These are phyloP conservation scores for Stagonosporopsis tanaceti DNA, from an alignment of 2,329 filamentous ascomycete species.

Conservation along the genomic window DNA sequence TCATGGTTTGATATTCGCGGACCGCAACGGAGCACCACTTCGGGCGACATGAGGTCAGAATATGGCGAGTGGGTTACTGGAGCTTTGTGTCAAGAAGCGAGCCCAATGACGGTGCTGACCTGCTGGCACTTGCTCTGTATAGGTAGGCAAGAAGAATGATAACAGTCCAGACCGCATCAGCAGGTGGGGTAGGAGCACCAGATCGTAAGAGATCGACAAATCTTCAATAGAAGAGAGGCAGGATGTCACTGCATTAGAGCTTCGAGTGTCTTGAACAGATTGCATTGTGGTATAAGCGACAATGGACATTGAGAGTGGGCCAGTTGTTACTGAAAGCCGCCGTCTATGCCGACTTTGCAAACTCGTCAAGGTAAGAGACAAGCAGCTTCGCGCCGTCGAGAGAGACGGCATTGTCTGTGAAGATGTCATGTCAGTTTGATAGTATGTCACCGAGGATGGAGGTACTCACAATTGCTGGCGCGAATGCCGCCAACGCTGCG, in stretches of 20 bases:
- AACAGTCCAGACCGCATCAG: conserved; percentile 5
- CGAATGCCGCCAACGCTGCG: conserved; percentile 86
- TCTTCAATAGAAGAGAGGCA: not conserved
- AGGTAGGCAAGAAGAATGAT: not conserved
- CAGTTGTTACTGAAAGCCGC: not conserved
- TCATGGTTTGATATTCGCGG: not conserved
- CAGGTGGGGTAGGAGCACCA: not conserved
- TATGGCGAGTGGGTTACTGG: not conserved
- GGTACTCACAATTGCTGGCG: conserved; percentile 72
- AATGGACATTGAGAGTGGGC: not conserved
- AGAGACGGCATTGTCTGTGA: conserved; percentile 76
- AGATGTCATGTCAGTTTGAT: conserved; percentile 14
- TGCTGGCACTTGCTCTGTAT: not conserved
- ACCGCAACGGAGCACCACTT: not conserved
- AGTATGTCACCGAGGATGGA: not conserved
- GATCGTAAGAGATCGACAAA: not conserved
- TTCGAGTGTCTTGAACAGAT: conserved; percentile 3
- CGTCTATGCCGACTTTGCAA: conserved; percentile 52
- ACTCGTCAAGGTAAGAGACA: conserved; percentile 69
- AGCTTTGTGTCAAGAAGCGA: conserved; percentile 4
- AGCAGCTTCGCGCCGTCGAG: conserved; percentile 73
- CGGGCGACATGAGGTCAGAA: not conserved
- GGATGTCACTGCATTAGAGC: not conserved
- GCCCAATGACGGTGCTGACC: not conserved
- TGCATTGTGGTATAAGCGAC: conserved; percentile 10